Conservation (phyloP, 495 filamentous ascomycete species). For the Penicillium samsonianum region DNA sequence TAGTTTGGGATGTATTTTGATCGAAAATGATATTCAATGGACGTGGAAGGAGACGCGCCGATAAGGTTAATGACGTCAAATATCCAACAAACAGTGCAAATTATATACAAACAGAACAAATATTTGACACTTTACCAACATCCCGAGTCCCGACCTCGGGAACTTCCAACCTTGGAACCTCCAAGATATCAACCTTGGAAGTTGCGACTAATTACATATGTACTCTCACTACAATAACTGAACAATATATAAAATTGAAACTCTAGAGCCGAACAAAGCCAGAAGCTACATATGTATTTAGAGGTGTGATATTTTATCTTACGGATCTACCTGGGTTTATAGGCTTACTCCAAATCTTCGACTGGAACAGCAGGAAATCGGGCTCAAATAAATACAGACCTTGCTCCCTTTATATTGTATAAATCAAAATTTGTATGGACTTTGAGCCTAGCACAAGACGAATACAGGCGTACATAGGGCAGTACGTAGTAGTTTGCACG, state of each 20-base stretch:
- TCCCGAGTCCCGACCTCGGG: background rate
- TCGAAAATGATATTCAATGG: constrained; percentile 5
- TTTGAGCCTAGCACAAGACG: too few relatives aligned
- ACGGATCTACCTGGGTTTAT: too few relatives aligned
- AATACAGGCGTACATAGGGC: background rate
- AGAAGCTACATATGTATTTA: too few relatives aligned
- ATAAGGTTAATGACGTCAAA: constrained; percentile 24
- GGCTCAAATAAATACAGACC: too few relatives aligned
- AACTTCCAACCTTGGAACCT: background rate
- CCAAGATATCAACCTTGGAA: background rate
- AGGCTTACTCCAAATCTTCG: too few relatives aligned
- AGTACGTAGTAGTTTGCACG: background rate
- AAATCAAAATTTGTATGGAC: background rate
- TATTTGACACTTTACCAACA: background rate
- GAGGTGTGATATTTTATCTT: too few relatives aligned
- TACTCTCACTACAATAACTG: too few relatives aligned
- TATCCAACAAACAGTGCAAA: constrained; percentile 12
- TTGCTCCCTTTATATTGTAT: too few relatives aligned
- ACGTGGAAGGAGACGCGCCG: constrained; percentile 30
- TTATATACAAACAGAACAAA: constrained; percentile 3
- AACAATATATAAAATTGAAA: too few relatives aligned
- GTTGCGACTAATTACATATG: too few relatives aligned
- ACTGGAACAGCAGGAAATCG: too few relatives aligned
- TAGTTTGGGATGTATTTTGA: background rate
- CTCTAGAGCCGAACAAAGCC: too few relatives aligned